Conservation (phyloP, 2,329 filamentous ascomycete species). For the Microdochium paspali region DNA sequence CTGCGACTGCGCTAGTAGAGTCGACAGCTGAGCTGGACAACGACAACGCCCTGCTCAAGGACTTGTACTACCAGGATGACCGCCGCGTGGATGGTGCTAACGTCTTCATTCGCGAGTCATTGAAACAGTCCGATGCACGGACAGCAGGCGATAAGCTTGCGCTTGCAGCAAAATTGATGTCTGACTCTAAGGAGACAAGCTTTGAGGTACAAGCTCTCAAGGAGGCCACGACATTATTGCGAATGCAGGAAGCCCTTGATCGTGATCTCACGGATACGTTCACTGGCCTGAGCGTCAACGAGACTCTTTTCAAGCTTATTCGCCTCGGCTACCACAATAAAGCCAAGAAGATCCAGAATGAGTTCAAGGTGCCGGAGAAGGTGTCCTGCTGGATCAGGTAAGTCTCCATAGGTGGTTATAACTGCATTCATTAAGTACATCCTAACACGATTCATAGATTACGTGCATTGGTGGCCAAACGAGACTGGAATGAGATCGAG, state of each 20-base stretch:
- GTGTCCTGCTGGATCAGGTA: constrained; percentile 76
- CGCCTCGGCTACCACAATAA: constrained; percentile 73
- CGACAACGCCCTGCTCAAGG: constrained; percentile 79
- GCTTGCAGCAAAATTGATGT: constrained; percentile 72
- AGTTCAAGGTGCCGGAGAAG: constrained; percentile 90
- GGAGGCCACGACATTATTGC: constrained; percentile 70
- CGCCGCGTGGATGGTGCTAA: constrained; percentile 79
- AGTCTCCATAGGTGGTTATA: constrained; percentile 10
- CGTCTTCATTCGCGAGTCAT: constrained; percentile 76
- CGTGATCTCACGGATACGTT: constrained; percentile 72
- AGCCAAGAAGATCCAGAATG: constrained; percentile 77
- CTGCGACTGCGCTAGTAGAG: constrained; percentile 85
- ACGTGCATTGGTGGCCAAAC: constrained; percentile 77
- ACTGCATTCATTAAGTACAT: constrained; percentile 1
- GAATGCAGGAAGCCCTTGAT: constrained; percentile 81
- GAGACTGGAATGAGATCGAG: constrained; percentile 89
- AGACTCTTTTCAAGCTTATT: constrained; percentile 85
- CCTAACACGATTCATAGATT: constrained; percentile 44
- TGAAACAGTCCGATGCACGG: constrained; percentile 60
- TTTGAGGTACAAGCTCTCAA: constrained; percentile 68
- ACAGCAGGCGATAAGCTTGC: constrained; percentile 77
- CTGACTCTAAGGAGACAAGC: constrained; percentile 70
- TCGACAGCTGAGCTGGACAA: constrained; percentile 59
- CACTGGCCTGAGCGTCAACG: constrained; percentile 76
- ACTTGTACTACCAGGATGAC: constrained; percentile 96